These are phyloP conservation scores for Gentiana macrophylla DNA, from an alignment of 257 asterid genomes.

Conservation along the genomic window DNA sequence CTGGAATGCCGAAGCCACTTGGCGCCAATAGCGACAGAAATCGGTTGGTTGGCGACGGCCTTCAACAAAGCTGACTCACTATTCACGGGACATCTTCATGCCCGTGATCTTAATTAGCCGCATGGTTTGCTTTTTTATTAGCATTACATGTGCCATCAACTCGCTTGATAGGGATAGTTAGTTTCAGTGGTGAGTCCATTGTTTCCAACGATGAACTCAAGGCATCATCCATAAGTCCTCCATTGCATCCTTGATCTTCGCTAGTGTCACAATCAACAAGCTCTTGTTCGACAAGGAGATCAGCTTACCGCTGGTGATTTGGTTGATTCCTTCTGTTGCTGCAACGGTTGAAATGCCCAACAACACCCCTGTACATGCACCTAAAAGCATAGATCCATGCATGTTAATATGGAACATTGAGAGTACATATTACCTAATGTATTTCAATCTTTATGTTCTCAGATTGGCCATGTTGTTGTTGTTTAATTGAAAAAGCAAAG, in stretches of 20 bases:
- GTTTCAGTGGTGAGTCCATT: constrained; percentile 20
- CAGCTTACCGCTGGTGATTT: constrained; percentile 14
- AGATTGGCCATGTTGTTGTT: too few species aligned
- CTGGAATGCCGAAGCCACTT: constrained; percentile 10
- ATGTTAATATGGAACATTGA: too few species aligned
- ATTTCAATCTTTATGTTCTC: too few species aligned
- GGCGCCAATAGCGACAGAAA: constrained; percentile 17
- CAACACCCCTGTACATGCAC: constrained; percentile 18
- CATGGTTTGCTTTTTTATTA: constrained; percentile 3
- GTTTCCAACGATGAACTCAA: constrained; percentile 21
- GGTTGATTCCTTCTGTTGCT: constrained; percentile 21
- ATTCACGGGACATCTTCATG: constrained; percentile 9
- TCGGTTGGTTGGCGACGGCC: constrained; percentile 13
- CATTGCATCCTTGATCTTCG: constrained; percentile 26
- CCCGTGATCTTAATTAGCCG: constrained; percentile 1
- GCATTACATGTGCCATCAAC: constrained; percentile 10
- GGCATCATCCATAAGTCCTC: constrained; percentile 30
- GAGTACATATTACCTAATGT: too few species aligned
- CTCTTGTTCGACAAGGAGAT: constrained; percentile 28
- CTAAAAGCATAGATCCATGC: too few species aligned
- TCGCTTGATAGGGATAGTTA: constrained; percentile 6
- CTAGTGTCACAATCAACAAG: constrained; percentile 27
- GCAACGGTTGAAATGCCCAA: constrained; percentile 30
- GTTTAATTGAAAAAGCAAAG: too few species aligned
- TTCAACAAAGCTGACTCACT: constrained; percentile 12